A percentile compares a stretch with the other conserved stretches of the same genome.
These are phyloP conservation scores for Oleoguttula mirabilis DNA, from an alignment of 495 filamentous ascomycete species.

Conservation along the genomic window DNA sequence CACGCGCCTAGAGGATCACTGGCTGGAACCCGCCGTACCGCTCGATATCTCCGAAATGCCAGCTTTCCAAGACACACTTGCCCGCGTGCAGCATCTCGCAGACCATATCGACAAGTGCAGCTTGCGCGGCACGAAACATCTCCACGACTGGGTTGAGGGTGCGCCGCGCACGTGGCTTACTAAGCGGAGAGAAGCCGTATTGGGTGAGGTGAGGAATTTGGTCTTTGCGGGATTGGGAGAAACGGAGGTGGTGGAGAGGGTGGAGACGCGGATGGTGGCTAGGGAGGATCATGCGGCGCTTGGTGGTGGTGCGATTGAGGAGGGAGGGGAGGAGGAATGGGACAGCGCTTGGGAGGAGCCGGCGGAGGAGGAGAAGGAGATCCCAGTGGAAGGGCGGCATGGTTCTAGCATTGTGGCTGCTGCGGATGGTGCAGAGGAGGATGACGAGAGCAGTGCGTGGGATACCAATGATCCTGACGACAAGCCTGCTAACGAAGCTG, in stretches of 20 bases:
- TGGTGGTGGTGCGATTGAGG: conserved; percentile 25
- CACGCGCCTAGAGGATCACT: conserved; percentile 52
- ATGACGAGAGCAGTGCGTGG: conserved; percentile 55
- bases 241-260: conserved; percentile 58
- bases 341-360: conserved; percentile 57
- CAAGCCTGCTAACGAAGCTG: conserved; percentile 20
- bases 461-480: conserved; percentile 40
- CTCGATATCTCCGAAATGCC: conserved; percentile 54
- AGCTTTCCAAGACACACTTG: conserved; percentile 53
- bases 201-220: conserved; percentile 60
- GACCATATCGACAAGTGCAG: conserved; percentile 45
- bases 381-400: background rate
- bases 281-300: conserved; percentile 38
- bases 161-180: conserved; percentile 74
- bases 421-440: conserved; percentile 31
- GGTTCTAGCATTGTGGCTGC: background rate
- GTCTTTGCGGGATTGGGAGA: conserved; percentile 50
- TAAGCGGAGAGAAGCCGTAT: conserved; percentile 63
- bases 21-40: conserved; percentile 68
- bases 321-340: conserved; percentile 49
- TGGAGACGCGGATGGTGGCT: conserved; percentile 71
- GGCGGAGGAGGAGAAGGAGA: conserved; percentile 37
- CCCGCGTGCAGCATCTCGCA: conserved; percentile 50
- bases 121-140: conserved; percentile 55
- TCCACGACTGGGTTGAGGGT: conserved; percentile 69